Percentiles rank a stretch among this genome's conserved stretches.
Conservation (phyloP, 306 rosid species). For the Canavalia gladiata region DNA sequence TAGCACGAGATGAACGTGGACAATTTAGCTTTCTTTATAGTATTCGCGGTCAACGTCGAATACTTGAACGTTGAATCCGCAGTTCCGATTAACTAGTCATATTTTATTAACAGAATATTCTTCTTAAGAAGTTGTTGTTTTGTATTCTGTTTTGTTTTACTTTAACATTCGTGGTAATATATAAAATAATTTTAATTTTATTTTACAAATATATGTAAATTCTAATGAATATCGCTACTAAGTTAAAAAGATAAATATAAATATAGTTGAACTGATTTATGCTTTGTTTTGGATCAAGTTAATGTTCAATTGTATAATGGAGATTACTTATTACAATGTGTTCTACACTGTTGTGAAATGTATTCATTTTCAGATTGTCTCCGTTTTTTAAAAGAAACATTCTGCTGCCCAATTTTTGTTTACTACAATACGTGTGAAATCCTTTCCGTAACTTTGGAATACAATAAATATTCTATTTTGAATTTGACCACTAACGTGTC, state of each 20-base stretch:
- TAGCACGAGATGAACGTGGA: neutral
- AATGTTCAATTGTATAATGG: too few species aligned
- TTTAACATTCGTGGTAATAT: neutral
- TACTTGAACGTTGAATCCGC: neutral
- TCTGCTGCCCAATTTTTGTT: neutral
- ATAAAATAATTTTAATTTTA: neutral
- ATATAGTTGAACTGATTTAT: too few species aligned
- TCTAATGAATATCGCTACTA: neutral
- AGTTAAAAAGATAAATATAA: too few species aligned
- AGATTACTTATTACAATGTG: too few species aligned
- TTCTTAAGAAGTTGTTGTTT: neutral
- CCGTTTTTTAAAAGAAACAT: neutral
- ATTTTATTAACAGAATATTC: conserved; percentile 22
- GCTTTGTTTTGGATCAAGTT: too few species aligned
- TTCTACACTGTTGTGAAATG: neutral
- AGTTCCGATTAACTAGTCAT: neutral
- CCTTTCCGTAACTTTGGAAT: neutral
- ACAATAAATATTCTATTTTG: too few species aligned
- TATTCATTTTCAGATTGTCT: too few species aligned
- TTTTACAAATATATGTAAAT: neutral
- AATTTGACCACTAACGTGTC: conserved; percentile 5
- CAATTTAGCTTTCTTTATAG: neutral
- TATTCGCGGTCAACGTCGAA: neutral
- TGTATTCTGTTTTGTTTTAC: neutral
- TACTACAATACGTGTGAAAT: neutral